Percentiles rank a stretch among this genome's conserved stretches.
Evolutionary conservation across 768 basidiomycete genomes (phyloP).

Genomic region (Tulasnella sp.): DNA sequence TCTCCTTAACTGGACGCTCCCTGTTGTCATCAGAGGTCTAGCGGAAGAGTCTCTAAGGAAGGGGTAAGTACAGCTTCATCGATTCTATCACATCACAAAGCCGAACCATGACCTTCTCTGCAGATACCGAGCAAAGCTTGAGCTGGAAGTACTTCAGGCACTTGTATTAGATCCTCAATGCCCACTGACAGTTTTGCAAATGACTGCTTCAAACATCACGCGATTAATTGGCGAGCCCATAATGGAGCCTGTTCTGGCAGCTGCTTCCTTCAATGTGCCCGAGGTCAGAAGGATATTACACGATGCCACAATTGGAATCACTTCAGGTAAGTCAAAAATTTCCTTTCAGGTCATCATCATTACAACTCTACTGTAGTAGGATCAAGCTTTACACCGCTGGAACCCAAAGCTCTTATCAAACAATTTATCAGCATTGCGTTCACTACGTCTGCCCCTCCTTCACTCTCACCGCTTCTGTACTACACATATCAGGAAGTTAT

Average conservation of each 20-base stretch:
- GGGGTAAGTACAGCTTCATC: conserved; percentile 16
- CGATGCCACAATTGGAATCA: no score
- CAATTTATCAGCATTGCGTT: not conserved
- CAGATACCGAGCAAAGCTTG: not conserved
- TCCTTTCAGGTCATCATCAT: no score
- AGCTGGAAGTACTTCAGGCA: conserved; percentile 10
- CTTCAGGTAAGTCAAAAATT: no score
- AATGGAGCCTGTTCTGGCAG: not conserved
- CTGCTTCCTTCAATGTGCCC: not conserved
- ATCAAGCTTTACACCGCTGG: no score
- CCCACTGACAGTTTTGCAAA: conserved; percentile 8
- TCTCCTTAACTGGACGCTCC: conserved; percentile 16
- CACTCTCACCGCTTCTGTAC: not conserved
- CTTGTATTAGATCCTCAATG: conserved; percentile 1
- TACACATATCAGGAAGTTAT: not conserved
- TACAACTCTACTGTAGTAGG: no score
- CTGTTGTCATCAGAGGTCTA: conserved; percentile 11
- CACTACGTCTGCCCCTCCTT: not conserved
- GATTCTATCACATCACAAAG: no score
- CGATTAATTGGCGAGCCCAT: conserved; percentile 2
- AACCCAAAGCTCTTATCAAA: no score
- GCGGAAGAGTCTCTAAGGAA: conserved; percentile 6
- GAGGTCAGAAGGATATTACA: no score
- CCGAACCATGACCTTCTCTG: no score
- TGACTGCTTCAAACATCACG: conserved; percentile 6